Conservation (phyloP, 805 yeast species). For the Ogataea siamensis region DNA sequence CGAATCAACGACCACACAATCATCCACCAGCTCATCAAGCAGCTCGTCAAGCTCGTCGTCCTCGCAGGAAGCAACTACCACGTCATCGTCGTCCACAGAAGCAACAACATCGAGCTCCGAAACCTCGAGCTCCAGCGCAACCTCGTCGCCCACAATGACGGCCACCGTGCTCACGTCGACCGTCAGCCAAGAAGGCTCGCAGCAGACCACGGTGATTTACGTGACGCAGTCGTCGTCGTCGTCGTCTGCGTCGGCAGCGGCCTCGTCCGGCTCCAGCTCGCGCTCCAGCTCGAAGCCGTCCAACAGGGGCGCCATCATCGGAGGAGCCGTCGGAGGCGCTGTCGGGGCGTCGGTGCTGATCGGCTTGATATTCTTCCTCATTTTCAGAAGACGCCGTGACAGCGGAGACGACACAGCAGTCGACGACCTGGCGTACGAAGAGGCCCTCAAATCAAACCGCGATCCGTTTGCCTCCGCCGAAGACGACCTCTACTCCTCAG, state of each 20-base stretch:
- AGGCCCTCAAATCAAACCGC: constrained; percentile 51
- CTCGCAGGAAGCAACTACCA: constrained; percentile 1
- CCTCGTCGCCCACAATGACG: constrained; percentile 18
- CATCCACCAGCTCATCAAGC: too few relatives aligned
- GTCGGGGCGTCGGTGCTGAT: constrained; percentile 28
- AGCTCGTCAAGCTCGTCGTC: constrained; percentile 7
- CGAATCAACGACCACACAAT: constrained; percentile 6
- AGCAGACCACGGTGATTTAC: constrained; percentile 27
- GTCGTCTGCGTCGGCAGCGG: constrained; percentile 21
- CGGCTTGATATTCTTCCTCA: constrained; percentile 31
- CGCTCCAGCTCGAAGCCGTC: constrained; percentile 18
- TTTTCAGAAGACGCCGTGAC: constrained; percentile 37
- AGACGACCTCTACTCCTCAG: constrained; percentile 34
- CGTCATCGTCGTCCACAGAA: constrained; percentile 14
- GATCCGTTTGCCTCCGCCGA: constrained; percentile 65
- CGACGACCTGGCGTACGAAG: constrained; percentile 57
- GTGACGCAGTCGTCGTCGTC: constrained; percentile 29
- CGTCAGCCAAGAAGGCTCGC: constrained; percentile 24
- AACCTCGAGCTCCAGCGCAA: constrained; percentile 11
- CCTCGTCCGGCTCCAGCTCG: constrained; percentile 17
- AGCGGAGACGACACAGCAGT: constrained; percentile 40
- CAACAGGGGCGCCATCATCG: constrained; percentile 35
- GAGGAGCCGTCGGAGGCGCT: constrained; percentile 39
- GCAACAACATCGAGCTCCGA: constrained; percentile 18
- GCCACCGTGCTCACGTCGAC: constrained; percentile 20